A percentile compares a stretch with the other conserved stretches of the same genome.
phyloP scores from a whole-genome alignment of 805 yeast genomes.

The Zygoascus tannicola region DNA sequence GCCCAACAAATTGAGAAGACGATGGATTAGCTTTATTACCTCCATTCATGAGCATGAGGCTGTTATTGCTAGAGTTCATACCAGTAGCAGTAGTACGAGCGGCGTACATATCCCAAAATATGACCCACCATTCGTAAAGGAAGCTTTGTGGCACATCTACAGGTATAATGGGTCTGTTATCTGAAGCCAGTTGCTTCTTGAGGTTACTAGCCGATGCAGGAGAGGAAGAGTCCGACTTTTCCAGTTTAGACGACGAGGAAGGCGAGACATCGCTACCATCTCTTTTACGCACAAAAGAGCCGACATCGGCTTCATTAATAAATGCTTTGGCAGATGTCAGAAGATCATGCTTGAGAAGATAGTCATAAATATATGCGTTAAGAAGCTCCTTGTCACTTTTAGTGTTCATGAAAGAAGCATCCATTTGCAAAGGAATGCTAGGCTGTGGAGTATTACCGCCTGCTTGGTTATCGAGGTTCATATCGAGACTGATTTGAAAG shows the following conservation, averaged over 20 bases:
- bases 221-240: background rate
- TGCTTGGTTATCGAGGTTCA: no score
- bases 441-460: no score
- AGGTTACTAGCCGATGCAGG: background rate
- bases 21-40: conserved; percentile 47
- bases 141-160: conserved; percentile 85
- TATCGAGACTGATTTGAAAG: no score
- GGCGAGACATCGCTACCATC: conserved; percentile 1
- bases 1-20: conserved; percentile 65
- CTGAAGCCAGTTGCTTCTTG: background rate
- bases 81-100: conserved; percentile 38
- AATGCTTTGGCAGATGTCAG: conserved; percentile 66
- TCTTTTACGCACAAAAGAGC: background rate
- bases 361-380: conserved; percentile 82
- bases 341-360: conserved; percentile 62
- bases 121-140: conserved; percentile 90
- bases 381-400: conserved; percentile 29
- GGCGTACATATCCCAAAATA: conserved; percentile 88
- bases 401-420: conserved; percentile 2
- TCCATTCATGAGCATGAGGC: conserved; percentile 25
- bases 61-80: background rate
- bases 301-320: conserved; percentile 59
- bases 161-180: conserved; percentile 15
- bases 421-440: background rate
- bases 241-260: background rate